Evolutionary conservation across 768 basidiomycete genomes (phyloP).

Genomic region (Fomitopsis pulvina): DNA sequence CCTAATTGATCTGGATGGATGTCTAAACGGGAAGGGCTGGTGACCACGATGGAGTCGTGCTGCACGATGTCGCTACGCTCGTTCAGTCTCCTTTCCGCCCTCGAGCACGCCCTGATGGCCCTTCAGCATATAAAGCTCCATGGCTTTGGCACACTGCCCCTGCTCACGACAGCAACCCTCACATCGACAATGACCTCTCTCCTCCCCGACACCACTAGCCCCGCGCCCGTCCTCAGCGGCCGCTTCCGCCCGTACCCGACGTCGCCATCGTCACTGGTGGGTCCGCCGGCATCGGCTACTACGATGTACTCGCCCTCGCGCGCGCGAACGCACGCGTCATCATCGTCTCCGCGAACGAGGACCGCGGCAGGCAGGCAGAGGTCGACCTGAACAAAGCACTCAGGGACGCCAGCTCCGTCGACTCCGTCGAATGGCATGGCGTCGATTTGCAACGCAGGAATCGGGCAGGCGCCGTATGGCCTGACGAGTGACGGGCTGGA

Average conservation of each 20-base stretch:
- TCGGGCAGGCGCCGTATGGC: conserved; percentile 22
- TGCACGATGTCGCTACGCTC: no score
- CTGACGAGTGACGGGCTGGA: conserved; percentile 21
- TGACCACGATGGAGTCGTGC: no score
- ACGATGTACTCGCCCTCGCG: conserved; percentile 24
- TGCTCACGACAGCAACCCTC: no score
- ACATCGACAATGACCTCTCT: conserved; percentile 19
- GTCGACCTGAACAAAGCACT: conserved; percentile 19
- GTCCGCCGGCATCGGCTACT: conserved; percentile 23
- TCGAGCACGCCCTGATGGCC: no score
- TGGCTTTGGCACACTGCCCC: no score
- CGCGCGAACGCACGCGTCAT: conserved; percentile 21
- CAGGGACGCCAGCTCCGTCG: conserved; percentile 15
- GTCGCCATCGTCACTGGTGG: conserved; percentile 25
- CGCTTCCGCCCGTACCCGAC: conserved; percentile 22
- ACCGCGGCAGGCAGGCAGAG: conserved; percentile 22
- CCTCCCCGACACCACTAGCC: conserved; percentile 20
- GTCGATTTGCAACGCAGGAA: conserved; percentile 22
- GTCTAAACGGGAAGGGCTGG: no score
- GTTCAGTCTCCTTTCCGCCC: no score
- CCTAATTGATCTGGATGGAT: no score
- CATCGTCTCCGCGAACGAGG: conserved; percentile 23
- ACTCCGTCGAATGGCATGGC: conserved; percentile 19
- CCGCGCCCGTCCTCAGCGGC: conserved; percentile 18
- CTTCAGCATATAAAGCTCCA: no score